A percentile compares a stretch with the other conserved stretches of the same genome.
Evolutionary conservation across 192 early-diverging fungal genomes (phyloP).

Genomic region (Backusella morwellensis): DNA sequence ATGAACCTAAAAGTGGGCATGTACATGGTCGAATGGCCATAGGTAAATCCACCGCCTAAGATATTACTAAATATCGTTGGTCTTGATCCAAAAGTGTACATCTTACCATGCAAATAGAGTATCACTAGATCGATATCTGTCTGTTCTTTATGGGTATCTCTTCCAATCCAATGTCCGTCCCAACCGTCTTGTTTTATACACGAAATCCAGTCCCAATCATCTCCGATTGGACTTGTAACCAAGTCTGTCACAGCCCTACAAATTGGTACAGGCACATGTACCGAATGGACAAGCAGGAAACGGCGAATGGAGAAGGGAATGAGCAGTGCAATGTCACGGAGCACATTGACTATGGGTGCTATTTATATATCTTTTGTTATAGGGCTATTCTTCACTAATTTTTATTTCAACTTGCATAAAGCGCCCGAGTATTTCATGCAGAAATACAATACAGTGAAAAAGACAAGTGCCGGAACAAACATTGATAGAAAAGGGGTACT

Average conservation of each 20-base stretch:
- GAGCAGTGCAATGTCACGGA: background rate
- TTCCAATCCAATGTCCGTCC: background rate
- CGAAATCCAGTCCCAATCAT: background rate
- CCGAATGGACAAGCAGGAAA: background rate
- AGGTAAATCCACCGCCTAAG: slow-evolving; percentile 11
- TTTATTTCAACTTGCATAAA: background rate
- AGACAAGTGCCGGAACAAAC: background rate
- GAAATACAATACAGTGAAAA: background rate
- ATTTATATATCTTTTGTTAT: background rate
- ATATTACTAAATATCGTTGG: background rate
- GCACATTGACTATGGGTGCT: background rate
- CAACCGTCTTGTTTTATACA: background rate
- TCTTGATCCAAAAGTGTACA: background rate
- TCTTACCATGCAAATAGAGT: background rate
- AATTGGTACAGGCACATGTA: background rate
- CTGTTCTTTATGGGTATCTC: background rate
- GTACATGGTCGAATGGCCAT: slow-evolving; percentile 8
- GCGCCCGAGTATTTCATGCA: background rate
- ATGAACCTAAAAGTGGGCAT: slow-evolving; percentile 3
- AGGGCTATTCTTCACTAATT: background rate
- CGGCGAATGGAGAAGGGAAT: background rate
- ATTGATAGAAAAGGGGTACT: background rate
- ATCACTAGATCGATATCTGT: background rate
- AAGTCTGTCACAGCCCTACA: background rate
- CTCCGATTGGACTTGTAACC: background rate